Evolutionary conservation across 352 stramenopile species (phyloP).

Genomic region (Pythium scleroteichum): DNA sequence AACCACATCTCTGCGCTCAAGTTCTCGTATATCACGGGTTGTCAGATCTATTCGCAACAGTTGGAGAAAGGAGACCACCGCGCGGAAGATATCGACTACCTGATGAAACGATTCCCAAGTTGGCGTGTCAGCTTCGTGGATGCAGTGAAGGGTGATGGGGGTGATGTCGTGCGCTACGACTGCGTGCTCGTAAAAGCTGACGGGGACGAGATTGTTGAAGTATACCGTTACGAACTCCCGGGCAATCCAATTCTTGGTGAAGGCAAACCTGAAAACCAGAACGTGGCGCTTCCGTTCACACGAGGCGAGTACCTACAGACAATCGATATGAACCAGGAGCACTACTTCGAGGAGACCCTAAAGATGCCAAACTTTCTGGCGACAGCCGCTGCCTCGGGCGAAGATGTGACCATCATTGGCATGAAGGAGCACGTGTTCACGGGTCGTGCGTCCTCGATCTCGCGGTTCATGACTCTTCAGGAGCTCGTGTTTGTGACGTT

Average conservation of each 20-base stretch:
- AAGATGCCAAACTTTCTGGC: constrained; percentile 90
- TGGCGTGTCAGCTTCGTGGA: constrained; percentile 90
- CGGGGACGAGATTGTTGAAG: constrained; percentile 79
- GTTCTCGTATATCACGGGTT: constrained; percentile 89
- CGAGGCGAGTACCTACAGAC: constrained; percentile 87
- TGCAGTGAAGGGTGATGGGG: constrained; percentile 48
- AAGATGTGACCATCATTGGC: constrained; percentile 84
- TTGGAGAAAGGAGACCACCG: constrained; percentile 70
- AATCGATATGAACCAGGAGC: constrained; percentile 92
- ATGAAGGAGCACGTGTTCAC: constrained; percentile 92
- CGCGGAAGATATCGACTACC: constrained; percentile 87
- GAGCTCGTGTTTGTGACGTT: constrained; percentile 88
- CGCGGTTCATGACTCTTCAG: constrained; percentile 87
- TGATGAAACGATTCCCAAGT: constrained; percentile 89
- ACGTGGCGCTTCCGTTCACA: constrained; percentile 85
- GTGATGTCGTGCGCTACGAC: constrained; percentile 52
- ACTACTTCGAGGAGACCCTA: constrained; percentile 87
- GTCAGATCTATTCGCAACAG: constrained; percentile 87
- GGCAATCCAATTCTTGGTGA: constrained; percentile 89
- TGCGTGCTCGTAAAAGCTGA: constrained; percentile 84
- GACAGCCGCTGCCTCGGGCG: constrained; percentile 46
- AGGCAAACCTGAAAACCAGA: constrained; percentile 89
- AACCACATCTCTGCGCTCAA: constrained; percentile 84
- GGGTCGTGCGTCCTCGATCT: constrained; percentile 79
- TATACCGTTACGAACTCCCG: constrained; percentile 86